Evolutionary conservation across 257 asterid species (phyloP).

Genomic region (Lycium barbarum): DNA sequence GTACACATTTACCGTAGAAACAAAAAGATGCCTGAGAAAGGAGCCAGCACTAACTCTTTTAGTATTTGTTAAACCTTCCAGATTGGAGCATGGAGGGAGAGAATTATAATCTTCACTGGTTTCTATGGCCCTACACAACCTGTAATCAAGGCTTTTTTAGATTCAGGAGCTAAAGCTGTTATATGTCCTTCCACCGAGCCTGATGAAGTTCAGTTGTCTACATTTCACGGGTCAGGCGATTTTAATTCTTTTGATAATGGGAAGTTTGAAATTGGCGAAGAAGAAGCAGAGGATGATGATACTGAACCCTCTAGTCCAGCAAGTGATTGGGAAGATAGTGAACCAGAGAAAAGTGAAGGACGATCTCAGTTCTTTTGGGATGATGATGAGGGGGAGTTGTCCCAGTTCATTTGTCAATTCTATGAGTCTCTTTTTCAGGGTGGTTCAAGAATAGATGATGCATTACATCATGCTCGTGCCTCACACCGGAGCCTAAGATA

Average conservation of each 20-base stretch:
- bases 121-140: slow-evolving; percentile 80
- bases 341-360: slow-evolving; percentile 68
- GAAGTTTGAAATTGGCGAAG: slow-evolving; percentile 91
- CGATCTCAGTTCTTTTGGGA: slow-evolving; percentile 65
- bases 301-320: slow-evolving; percentile 67
- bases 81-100: slow-evolving; percentile 98
- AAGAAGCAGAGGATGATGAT: slow-evolving; percentile 65
- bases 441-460: slow-evolving; percentile 65
- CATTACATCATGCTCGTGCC: slow-evolving; percentile 63
- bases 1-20: background rate
- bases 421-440: slow-evolving; percentile 83
- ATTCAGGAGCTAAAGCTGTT: slow-evolving; percentile 96
- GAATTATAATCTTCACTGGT: slow-evolving; percentile 90
- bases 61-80: slow-evolving; percentile 40
- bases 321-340: slow-evolving; percentile 97
- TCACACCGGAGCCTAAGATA: slow-evolving; percentile 74
- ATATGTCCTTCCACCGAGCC: slow-evolving; percentile 91
- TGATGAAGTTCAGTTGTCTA: slow-evolving; percentile 73
- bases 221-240: slow-evolving; percentile 80
- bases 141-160: slow-evolving; percentile 83
- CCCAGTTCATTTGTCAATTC: slow-evolving; percentile 71
- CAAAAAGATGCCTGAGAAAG: background rate
- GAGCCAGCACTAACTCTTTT: slow-evolving; percentile 16
- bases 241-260: slow-evolving; percentile 74
- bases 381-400: slow-evolving; percentile 85